Evolutionary conservation across 2,329 filamentous ascomycete species (phyloP), one percentile per base, ranked within the genome.

Genomic region (Colletotrichum sp.): DNA sequence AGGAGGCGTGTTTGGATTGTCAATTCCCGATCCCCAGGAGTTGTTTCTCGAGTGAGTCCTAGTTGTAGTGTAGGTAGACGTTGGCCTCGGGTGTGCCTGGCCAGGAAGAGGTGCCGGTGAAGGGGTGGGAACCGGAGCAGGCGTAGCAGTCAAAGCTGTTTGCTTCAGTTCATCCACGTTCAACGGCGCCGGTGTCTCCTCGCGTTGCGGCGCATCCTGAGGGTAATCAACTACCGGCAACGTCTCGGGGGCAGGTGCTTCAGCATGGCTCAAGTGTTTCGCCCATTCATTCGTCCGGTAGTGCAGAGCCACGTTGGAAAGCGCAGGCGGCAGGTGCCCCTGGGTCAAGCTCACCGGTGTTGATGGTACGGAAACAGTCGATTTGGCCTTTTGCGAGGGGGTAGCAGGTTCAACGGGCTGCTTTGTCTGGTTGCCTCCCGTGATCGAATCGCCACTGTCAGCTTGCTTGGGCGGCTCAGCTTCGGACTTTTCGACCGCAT

Each of bases 271-370:
- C 13, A 98, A 87, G 81, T 98, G 95, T 82, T 98, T 98, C 0
- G 95, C 95, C 96, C 96, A 98, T 84, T 98, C 96, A 76, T 98
- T 98, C 3, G 95, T 98, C 71, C 96, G 91, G 80, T 97, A 98
- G 0, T 93, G 94, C 81, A 95, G 86, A 3, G 95, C 93, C 11
- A 98, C 90, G 74, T 91, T 93, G 2, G 95, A 97, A 38, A 95
- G 83, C 15, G 91, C 90, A n/a, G 88, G 85, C 1, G 94, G 94
- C 12, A 98, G 87, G 13, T 87, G 87, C 5, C 91, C 90, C 75
- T 88, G 89, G 7, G 89, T 91, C 72, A 93, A 81, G 61, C 84
- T 89, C 18, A 82, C 83, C 9, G 84, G 82, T 16, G 84, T 83
- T 4, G 89, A 88, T 3, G 83, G 82, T 1, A 78, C 80, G 1